These are phyloP conservation scores for Boletus rufocinnamomeus DNA, from an alignment of 768 basidiomycete genomes.

Conservation along the genomic window DNA sequence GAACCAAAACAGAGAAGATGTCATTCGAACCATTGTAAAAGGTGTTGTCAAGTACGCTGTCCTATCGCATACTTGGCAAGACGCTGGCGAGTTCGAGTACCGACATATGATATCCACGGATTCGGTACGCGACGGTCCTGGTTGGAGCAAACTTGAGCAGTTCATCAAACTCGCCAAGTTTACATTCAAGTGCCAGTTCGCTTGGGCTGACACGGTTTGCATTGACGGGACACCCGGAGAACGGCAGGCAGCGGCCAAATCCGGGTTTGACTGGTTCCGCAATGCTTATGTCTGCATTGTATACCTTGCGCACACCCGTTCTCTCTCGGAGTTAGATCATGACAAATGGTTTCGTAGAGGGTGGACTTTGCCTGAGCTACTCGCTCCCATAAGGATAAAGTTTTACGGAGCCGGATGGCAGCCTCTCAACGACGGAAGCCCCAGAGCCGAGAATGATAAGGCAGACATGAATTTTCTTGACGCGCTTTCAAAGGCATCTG, in stretches of 20 bases:
- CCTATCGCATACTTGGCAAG: slow-evolving; percentile 6
- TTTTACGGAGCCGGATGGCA: slow-evolving; percentile 12
- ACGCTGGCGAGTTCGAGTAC: neutral
- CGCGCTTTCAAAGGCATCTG: slow-evolving; percentile 5
- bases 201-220: slow-evolving; percentile 5
- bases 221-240: neutral
- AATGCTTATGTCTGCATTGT: slow-evolving; percentile 8
- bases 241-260: slow-evolving; percentile 1
- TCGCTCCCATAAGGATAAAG: slow-evolving; percentile 3
- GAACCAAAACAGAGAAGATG: slow-evolving; percentile 2
- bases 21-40: slow-evolving; percentile 4
- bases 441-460: slow-evolving; percentile 9
- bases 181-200: neutral
- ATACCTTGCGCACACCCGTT: slow-evolving; percentile 3
- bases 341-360: slow-evolving; percentile 8
- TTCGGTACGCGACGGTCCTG: slow-evolving; percentile 4
- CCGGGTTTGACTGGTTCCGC: slow-evolving; percentile 5
- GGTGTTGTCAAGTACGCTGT: slow-evolving; percentile 6
- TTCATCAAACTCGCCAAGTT: neutral
- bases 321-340: neutral
- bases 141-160: slow-evolving; percentile 2
- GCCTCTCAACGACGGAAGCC: neutral
- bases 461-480: slow-evolving; percentile 1
- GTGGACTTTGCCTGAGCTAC: slow-evolving; percentile 1
- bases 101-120: neutral